phyloP scores from a whole-genome alignment of 257 asterid species.

The Pogostemon cablin region DNA sequence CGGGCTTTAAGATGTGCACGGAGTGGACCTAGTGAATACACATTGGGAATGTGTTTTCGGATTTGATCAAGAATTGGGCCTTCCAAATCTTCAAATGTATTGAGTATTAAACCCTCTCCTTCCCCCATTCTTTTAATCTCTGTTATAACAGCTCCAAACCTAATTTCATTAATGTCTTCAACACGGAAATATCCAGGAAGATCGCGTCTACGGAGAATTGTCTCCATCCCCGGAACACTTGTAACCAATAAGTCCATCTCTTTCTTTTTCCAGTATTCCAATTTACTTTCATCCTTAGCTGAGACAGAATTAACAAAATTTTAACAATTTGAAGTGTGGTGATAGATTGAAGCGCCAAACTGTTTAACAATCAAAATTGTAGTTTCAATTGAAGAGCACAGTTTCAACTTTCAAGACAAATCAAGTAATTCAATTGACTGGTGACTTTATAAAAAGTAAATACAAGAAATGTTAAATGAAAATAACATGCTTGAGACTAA shows the following conservation, averaged over 20 bases:
- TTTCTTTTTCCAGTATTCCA: slow-evolving; percentile 30
- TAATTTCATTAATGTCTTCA: slow-evolving; percentile 33
- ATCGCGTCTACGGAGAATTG: slow-evolving; percentile 43
- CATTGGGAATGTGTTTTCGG: slow-evolving; percentile 44
- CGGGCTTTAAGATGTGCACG: slow-evolving; percentile 44
- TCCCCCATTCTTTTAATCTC: slow-evolving; percentile 40
- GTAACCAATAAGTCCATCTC: slow-evolving; percentile 42
- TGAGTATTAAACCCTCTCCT: slow-evolving; percentile 53
- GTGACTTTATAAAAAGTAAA: too few relatives aligned
- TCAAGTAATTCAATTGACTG: too few relatives aligned
- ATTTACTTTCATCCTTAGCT: slow-evolving; percentile 46
- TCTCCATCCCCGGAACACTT: slow-evolving; percentile 47
- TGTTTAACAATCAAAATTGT: too few relatives aligned
- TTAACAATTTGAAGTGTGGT: too few relatives aligned
- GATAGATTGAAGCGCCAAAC: too few relatives aligned
- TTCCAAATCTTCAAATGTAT: slow-evolving; percentile 63
- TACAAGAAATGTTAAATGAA: too few relatives aligned
- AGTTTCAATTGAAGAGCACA: too few relatives aligned
- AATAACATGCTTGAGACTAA: too few relatives aligned
- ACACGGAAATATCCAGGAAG: slow-evolving; percentile 40
- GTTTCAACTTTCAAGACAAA: too few relatives aligned
- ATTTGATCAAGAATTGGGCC: slow-evolving; percentile 43
- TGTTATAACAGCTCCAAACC: slow-evolving; percentile 13
- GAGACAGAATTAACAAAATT: not conserved
- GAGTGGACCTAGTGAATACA: slow-evolving; percentile 58